Conservation (phyloP, 2,329 filamentous ascomycete species). For the Colletotrichum agaves region DNA sequence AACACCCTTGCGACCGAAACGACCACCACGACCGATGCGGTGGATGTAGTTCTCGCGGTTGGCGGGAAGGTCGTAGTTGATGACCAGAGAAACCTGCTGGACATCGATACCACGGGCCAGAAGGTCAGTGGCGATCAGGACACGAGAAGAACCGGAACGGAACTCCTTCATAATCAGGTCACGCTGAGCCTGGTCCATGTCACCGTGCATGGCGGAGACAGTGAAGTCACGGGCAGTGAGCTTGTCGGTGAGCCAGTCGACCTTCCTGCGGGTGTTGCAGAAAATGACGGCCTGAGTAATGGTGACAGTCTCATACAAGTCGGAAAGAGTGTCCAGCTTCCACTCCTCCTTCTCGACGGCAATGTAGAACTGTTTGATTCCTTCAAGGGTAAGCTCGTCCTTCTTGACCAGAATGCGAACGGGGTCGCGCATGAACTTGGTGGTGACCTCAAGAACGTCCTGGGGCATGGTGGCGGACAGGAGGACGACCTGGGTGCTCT, state of each 20-base stretch:
- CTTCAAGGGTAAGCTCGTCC: slow-evolving; percentile 98
- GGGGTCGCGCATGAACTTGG: slow-evolving; percentile 99
- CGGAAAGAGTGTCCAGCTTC: slow-evolving; percentile 99
- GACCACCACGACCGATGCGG: slow-evolving; percentile 98
- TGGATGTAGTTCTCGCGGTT: slow-evolving; percentile 99
- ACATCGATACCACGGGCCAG: slow-evolving; percentile 99
- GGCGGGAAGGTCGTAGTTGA: slow-evolving; percentile 99
- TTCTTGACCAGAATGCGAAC: slow-evolving; percentile 99
- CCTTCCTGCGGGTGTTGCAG: slow-evolving; percentile 99
- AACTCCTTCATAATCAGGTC: slow-evolving; percentile 99
- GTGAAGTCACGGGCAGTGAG: slow-evolving; percentile 98
- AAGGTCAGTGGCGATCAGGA: slow-evolving; percentile 97
- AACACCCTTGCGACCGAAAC: slow-evolving; percentile 99
- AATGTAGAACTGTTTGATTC: slow-evolving; percentile 99
- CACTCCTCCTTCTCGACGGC: slow-evolving; percentile 99
- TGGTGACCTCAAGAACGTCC: slow-evolving; percentile 98
- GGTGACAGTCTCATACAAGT: slow-evolving; percentile 99
- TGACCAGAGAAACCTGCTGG: slow-evolving; percentile 98
- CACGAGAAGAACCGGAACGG: slow-evolving; percentile 97
- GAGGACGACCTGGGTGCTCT: slow-evolving; percentile 97
- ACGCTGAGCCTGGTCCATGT: slow-evolving; percentile 98
- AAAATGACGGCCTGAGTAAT: slow-evolving; percentile 99
- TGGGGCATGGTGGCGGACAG: slow-evolving; percentile 99
- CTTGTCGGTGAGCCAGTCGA: slow-evolving; percentile 99
- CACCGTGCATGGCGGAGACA: slow-evolving; percentile 99